Base-by-base conservation (phyloP, 2,329 filamentous ascomycete species). In the Diplodia corticola region DNA sequence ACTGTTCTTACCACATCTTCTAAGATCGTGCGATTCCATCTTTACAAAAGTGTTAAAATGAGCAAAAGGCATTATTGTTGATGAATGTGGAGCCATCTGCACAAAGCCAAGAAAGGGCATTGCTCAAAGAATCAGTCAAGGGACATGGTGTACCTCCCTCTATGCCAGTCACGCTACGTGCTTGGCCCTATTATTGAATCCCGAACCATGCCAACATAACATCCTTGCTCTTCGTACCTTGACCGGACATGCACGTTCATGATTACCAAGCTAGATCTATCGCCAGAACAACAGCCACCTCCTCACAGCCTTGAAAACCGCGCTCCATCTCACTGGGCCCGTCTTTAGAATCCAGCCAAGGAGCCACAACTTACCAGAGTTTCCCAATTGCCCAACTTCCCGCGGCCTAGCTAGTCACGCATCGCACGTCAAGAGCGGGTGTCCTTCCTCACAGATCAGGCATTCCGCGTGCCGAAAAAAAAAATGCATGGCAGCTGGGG, bases 401-500 rank as follows among this genome's bases (percentile, higher is more conserved):
- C n/a, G n/a, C n/a, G n/a, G n/a, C n/a, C n/a, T n/a, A n/a, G n/a
- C n/a, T n/a, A 17, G 17, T n/a, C 5, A 44, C 20, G 40, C n/a
- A 44, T 44, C 20, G n/a, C 40, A 44, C n/a, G 5, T 44, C 40
- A 9, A 20, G 17, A 40, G 2, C 37, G 17, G 17, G 2, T 15
- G 17, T 5, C 37, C 4, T 40, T 48, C 10, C 3, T 26, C 24
- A 50, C 20, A 26, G 20, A 24, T 50, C 17, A 7, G 15, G 3
- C 50, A 51, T 24, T 17, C n/a, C 9, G 22, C 37, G 35, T 33
- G 48, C 17, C 48, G 17, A 1, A 20, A 9, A 20, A 9, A 6
- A 10, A 61, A 63, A 63, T 63, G 48, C 60, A 63, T 63, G 60
- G 60, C 60, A 40, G 44, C 60, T 51, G 40, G 60, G 49, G 40